Evolutionary conservation across 1,284 basidiomycete species (phyloP), one percentile per base, ranked within the genome.

Genomic region (Trametes polyzona): DNA sequence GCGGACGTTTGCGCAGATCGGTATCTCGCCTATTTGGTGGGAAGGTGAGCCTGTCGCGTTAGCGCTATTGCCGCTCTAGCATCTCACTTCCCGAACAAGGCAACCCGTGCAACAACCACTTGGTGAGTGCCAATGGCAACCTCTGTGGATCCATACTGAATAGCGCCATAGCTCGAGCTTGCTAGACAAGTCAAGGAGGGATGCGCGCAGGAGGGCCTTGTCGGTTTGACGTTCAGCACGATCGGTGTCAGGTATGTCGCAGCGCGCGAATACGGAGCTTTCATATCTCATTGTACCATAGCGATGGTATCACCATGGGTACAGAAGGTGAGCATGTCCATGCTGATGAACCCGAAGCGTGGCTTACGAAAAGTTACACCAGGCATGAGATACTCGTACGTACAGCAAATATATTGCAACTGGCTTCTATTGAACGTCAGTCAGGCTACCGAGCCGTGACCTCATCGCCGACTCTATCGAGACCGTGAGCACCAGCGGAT

Each of bases 401-500:
- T 73, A n/a, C n/a, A n/a, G n/a, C 1, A n/a, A 17, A n/a, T 46
- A 42, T 4, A 4, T 17, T 4, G 32, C 27, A 11, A 21, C 16
- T 37, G 8, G 14, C 11, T 43, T 5, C 24, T 19, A 33, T 39
- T 12, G 24, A 17, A 26, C 21, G 19, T 23, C 4, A 44, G 67
- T 61, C 69, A 94, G 92, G 43, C 78, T 96, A 24, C 94, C 94
- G 19, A 92, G 86, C 74, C 86, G 95, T 54, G 94, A 96, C 70
- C 72, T 96, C 51, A 96, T 96, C 64, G 94, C 93, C 19, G 94
- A 96, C 69, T 92, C 90, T 30, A 89, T 96, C 58, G 93, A 96
- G 77, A 86, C 91, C 33, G 92, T 92, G 69, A 57, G 82, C 2
- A 26, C 10, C 4, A n/a, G 17, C 21, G 17, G 10, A 5, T 1